Conservation (phyloP, 352 stramenopile genomes). For the Phytophthora sp. region DNA sequence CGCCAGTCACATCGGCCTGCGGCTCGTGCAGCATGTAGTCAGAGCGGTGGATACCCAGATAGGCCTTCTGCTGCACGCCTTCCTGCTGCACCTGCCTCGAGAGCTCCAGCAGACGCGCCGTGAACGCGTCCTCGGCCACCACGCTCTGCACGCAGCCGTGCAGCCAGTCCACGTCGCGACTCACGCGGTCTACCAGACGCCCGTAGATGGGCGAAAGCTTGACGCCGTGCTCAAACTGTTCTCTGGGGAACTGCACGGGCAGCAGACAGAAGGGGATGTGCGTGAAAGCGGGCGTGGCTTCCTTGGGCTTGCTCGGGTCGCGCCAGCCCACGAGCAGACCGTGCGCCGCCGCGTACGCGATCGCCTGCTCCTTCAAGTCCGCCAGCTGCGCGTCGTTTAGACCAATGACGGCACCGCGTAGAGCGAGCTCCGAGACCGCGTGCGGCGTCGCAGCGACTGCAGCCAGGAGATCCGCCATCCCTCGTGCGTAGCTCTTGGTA, state of each 20-base stretch:
- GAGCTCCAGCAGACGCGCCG: slow-evolving; percentile 74
- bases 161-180: slow-evolving; percentile 82
- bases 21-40: slow-evolving; percentile 96
- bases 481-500: neutral
- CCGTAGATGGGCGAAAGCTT: slow-evolving; percentile 77
- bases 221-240: slow-evolving; percentile 72
- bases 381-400: slow-evolving; percentile 48
- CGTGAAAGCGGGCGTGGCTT: slow-evolving; percentile 57
- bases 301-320: slow-evolving; percentile 30
- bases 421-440: slow-evolving; percentile 4
- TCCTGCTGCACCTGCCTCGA: slow-evolving; percentile 74
- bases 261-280: slow-evolving; percentile 82
- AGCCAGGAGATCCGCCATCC: slow-evolving; percentile 58
- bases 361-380: slow-evolving; percentile 71
- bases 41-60: slow-evolving; percentile 91
- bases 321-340: slow-evolving; percentile 75
- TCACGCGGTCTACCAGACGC: slow-evolving; percentile 80
- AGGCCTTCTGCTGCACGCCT: slow-evolving; percentile 80
- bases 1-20: slow-evolving; percentile 36
- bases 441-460: slow-evolving; percentile 37
- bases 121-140: slow-evolving; percentile 90
- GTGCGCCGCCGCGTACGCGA: slow-evolving; percentile 75
- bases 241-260: slow-evolving; percentile 61
- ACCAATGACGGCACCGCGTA: slow-evolving; percentile 49
- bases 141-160: slow-evolving; percentile 73